Evolutionary conservation across 768 basidiomycete genomes (phyloP), one percentile per base, ranked within the genome.

Genomic region (Lactarius psammicola): DNA sequence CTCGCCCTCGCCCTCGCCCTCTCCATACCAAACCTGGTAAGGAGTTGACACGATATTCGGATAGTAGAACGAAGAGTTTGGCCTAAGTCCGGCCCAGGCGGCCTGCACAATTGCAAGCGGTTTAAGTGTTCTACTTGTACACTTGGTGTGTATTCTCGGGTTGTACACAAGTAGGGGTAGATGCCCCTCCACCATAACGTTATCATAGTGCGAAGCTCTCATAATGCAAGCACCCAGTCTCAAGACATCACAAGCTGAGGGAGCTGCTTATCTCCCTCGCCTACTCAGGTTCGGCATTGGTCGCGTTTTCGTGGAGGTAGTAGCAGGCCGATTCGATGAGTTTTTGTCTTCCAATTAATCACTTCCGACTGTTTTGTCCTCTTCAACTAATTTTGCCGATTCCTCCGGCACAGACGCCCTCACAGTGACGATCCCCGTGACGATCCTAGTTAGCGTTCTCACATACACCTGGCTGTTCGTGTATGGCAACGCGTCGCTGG

Each of bases 401-500:
- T n/a, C n/a, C n/a, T 46, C n/a, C n/a, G 1, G 8, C 31, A 5
- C 59, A 86, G 90, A 90, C 20, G 75, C 84, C 0, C 78, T 90
- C 70, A 92, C 87, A 66, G 76, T 88, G 31, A 87, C 91, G 80
- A 81, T 81, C n/a, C 87, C 88, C 0, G 84, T n/a, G n/a, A 88
- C 85, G 1, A 62, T 80, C 23, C 53, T 82, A 1, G 84, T 86
- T 0, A 87, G 82, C 0, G 73, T 85, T 34, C 71, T 87, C 51
- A 90, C 90, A 0, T 86, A 85, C 68, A 78, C 78, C 5, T 92
- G 91, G 91, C 90, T 90, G 2, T 88, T 84, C 72, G 83, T 82
- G 0, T 75, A 71, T 44, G 79, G 72, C 38, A 69, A 81, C 60
- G 77, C 74, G 0, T 76, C 79, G 0, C 76, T 86, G 30, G 79